phyloP scores from a whole-genome alignment of 164 flowering plant species.

The Vitis amurensis region DNA sequence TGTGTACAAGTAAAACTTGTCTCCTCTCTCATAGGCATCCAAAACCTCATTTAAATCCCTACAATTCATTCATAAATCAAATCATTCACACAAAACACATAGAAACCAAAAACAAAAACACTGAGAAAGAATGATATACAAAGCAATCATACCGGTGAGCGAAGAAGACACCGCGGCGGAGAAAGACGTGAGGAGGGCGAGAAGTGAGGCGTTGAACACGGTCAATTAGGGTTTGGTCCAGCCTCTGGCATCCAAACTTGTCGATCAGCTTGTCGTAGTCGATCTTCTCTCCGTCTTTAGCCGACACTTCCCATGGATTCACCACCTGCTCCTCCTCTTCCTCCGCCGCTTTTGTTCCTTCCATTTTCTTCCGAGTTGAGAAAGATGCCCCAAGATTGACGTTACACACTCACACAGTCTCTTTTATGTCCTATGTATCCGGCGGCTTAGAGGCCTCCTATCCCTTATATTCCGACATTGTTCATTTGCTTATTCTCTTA shows the following conservation, averaged over 20 bases:
- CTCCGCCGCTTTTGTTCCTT: constrained; percentile 3
- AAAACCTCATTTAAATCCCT: constrained; percentile 79
- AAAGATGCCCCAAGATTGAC: no score
- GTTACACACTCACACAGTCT: no score
- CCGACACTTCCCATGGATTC: constrained; percentile 86
- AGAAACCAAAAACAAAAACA: not conserved
- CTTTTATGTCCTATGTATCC: no score
- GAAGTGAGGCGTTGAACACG: constrained; percentile 82
- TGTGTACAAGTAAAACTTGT: constrained; percentile 83
- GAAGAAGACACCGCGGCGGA: constrained; percentile 93
- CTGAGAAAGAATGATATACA: not conserved
- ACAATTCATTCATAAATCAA: not conserved
- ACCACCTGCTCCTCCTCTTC: constrained; percentile 71
- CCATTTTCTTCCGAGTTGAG: no score
- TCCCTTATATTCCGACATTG: no score
- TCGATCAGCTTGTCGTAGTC: constrained; percentile 97
- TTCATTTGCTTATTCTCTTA: no score
- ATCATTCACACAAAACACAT: not conserved
- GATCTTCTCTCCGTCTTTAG: constrained; percentile 76
- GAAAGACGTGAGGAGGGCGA: constrained; percentile 86
- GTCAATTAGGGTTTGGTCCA: constrained; percentile 56
- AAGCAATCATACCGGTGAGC: constrained; percentile 62
- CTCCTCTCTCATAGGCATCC: constrained; percentile 81
- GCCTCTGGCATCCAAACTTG: constrained; percentile 82
- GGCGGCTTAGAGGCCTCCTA: no score